Base-by-base conservation (phyloP, 495 filamentous ascomycete species). In the Penicillium verhagenii region DNA sequence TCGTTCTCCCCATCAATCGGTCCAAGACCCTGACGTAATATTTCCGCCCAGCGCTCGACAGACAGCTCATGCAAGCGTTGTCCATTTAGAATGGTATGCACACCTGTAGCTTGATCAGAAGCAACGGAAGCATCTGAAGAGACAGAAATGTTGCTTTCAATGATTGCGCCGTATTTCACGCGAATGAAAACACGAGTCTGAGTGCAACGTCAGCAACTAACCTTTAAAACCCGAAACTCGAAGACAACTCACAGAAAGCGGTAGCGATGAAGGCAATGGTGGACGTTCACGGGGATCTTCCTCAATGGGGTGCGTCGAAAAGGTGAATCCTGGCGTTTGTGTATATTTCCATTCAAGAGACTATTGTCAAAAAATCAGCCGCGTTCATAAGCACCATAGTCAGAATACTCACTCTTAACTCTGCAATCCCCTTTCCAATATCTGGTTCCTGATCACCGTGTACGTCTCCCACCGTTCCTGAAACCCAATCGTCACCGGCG, bases 291-390 rank as follows among this genome's bases (percentile, higher is more conserved):
- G 74, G 14, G 75, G 74, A 58, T 87, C 84, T 0, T 80, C 79
- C 38, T 80, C 75, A 10, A 73, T 81, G 3, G 69, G 60, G 56
- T 78, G 74, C 18, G 79, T 83, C 6, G 82, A 84, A 43, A 96
- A 86, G 21, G 82, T 87, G 66, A 97, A 96, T 60, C 86, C 83
- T 0, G 92, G 92, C 18, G 92, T 96, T 68, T 96, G 90, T 2
- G 78, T 80, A 67, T 86, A 95, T 59, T 87, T 86, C 89, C 90
- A 96, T 11, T 87, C 84, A 5, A 72, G 63, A 0, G 88, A 90
- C 83, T 90, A 42, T 26, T 6, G 8, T 13, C 3, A 4, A 19
- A n/a, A 19, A 38, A 25, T 63, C 50, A 62, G 57, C 14, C 11
- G 43, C 23, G 11, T 1, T 40, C 19, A 29, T 8, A 18, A 26